Conservation (phyloP, 2,329 filamentous ascomycete genomes). For the Aureobasidium mangrovei region DNA sequence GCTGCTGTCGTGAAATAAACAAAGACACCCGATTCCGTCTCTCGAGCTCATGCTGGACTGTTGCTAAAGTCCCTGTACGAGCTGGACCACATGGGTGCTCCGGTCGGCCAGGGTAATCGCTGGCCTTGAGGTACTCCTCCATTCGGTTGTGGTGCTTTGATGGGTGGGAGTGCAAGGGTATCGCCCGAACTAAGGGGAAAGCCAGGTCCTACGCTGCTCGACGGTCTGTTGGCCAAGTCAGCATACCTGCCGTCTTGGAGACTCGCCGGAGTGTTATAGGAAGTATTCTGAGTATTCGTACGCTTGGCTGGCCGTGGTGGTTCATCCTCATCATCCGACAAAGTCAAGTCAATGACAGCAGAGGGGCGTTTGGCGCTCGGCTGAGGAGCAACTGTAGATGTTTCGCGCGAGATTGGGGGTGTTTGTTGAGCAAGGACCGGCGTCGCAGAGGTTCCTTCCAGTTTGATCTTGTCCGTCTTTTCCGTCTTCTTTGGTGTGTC, state of each 20-base stretch:
- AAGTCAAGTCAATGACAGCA: slow-evolving; percentile 42
- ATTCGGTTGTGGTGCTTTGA: slow-evolving; percentile 19
- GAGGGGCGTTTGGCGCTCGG: slow-evolving; percentile 35
- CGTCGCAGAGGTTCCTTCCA: slow-evolving; percentile 27
- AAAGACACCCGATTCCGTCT: not conserved
- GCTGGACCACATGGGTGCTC: slow-evolving; percentile 1
- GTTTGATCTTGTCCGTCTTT: slow-evolving; percentile 32
- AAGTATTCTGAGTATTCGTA: slow-evolving; percentile 19
- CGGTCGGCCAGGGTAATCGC: slow-evolving; percentile 10
- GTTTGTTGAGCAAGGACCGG: slow-evolving; percentile 33
- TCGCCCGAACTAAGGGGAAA: slow-evolving; percentile 14
- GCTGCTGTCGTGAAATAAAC: slow-evolving; percentile 5
- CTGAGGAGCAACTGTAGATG: slow-evolving; percentile 23
- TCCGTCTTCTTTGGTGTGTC: slow-evolving; percentile 22
- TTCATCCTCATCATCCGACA: slow-evolving; percentile 41
- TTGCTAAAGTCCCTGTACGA: slow-evolving; percentile 10
- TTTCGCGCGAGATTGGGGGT: slow-evolving; percentile 38
- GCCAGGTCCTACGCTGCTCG: slow-evolving; percentile 17
- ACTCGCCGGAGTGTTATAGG: slow-evolving; percentile 18
- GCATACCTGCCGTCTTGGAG: slow-evolving; percentile 15
- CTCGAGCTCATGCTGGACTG: not conserved
- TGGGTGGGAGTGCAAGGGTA: slow-evolving; percentile 17
- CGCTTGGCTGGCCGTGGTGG: slow-evolving; percentile 28
- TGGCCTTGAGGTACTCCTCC: slow-evolving; percentile 7
- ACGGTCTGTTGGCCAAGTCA: slow-evolving; percentile 16